These are phyloP conservation scores for Didymosphaeria variabile DNA, from an alignment of 2,329 filamentous ascomycete species.

Conservation along the genomic window DNA sequence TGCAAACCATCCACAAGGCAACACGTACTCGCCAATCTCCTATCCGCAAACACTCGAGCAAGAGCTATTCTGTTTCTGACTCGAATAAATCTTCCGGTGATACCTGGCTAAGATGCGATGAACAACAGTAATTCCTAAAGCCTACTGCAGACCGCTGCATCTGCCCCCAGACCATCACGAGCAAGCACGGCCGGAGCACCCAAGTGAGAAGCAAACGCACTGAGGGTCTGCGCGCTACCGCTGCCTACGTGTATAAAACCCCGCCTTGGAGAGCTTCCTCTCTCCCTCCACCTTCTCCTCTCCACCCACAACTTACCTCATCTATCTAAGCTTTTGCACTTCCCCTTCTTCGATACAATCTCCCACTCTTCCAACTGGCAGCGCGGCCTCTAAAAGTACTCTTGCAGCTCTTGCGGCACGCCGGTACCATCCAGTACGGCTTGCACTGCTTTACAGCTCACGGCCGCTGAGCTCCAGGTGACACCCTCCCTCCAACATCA, in stretches of 20 bases:
- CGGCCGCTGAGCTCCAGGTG: neutral
- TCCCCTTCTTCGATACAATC: conserved; percentile 18
- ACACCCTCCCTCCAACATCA: neutral
- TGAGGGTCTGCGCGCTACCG: conserved; percentile 8
- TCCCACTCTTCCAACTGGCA: conserved; percentile 5
- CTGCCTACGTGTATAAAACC: conserved; percentile 15
- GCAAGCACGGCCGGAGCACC: conserved; percentile 21
- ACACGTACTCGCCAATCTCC: neutral
- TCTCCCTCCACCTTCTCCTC: conserved; percentile 12
- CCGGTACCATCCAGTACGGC: neutral
- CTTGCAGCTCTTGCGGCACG: conserved; percentile 13
- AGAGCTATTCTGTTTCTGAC: conserved; percentile 6
- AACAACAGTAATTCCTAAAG: conserved; percentile 41
- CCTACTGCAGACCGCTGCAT: conserved; percentile 28
- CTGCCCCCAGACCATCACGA: conserved; percentile 23
- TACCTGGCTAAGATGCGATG: conserved; percentile 31
- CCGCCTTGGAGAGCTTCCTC: conserved; percentile 11
- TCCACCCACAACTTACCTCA: conserved; percentile 11
- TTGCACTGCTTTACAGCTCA: conserved; percentile 3
- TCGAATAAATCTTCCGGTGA: conserved; percentile 10
- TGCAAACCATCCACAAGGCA: neutral
- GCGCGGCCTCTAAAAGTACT: conserved; percentile 8
- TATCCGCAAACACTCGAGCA: conserved; percentile 7
- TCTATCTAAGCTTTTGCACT: conserved; percentile 13
- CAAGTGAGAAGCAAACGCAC: conserved; percentile 18